Evolutionary conservation across 495 filamentous ascomycete genomes (phyloP).

Genomic region (Aspergillus asperescens): DNA sequence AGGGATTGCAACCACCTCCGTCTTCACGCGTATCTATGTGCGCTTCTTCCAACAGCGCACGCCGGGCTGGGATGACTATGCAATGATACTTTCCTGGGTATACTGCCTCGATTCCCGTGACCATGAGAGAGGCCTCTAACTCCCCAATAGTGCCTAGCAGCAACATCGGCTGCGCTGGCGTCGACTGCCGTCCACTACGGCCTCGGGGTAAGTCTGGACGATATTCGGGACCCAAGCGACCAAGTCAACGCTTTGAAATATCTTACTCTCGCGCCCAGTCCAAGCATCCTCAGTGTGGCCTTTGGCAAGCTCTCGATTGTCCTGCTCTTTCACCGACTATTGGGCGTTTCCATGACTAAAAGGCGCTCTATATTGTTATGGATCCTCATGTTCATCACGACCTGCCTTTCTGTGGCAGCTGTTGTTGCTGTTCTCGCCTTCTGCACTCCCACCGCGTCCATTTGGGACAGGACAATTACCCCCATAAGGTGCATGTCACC

Average conservation of each 20-base stretch:
- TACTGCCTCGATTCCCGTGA: too few species aligned
- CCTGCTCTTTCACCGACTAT: not conserved
- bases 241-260: constrained; percentile 4
- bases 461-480: not conserved
- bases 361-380: not conserved
- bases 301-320: constrained; percentile 1
- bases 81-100: constrained; percentile 1
- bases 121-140: too few species aligned
- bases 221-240: not conserved
- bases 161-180: not conserved
- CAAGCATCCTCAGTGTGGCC: constrained; percentile 1
- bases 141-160: not conserved
- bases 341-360: not conserved
- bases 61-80: constrained; percentile 1
- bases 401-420: not conserved
- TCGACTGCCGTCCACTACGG: not conserved
- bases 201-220: not conserved
- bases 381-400: constrained; percentile 1
- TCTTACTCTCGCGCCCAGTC: constrained; percentile 1
- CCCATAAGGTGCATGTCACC: not conserved
- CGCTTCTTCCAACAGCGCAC: not conserved
- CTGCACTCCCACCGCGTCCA: not conserved
- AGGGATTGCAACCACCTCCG: not conserved
- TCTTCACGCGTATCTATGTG: not conserved
- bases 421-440: not conserved